These are phyloP conservation scores for Hymenoscyphus occultus DNA, from an alignment of 2,329 filamentous ascomycete species.

Conservation along the genomic window DNA sequence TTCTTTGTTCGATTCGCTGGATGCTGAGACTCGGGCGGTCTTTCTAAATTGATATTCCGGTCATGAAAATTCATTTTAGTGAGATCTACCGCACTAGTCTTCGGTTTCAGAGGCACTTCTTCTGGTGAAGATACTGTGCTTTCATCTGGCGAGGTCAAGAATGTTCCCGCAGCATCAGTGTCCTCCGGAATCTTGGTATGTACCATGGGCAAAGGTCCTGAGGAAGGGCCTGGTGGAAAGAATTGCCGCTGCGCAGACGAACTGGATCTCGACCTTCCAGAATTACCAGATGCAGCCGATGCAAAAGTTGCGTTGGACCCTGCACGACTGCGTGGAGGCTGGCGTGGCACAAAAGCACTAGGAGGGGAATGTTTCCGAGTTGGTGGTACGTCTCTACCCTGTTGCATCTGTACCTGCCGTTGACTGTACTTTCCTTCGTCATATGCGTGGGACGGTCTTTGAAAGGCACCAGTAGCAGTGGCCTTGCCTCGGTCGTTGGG, in stretches of 20 bases:
- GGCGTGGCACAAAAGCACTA: slow-evolving; percentile 27
- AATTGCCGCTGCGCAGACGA: slow-evolving; percentile 43
- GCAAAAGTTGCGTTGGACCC: slow-evolving; percentile 45
- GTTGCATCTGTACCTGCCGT: slow-evolving; percentile 76
- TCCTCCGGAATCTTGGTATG: slow-evolving; percentile 16
- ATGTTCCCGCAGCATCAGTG: slow-evolving; percentile 23
- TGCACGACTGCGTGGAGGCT: slow-evolving; percentile 39
- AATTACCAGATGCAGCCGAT: slow-evolving; percentile 34
- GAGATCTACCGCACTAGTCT: slow-evolving; percentile 24
- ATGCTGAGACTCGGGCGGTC: slow-evolving; percentile 33
- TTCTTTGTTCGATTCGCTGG: slow-evolving; percentile 27
- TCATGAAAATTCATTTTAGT: slow-evolving; percentile 29
- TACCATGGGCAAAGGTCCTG: neutral
- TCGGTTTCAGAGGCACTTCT: slow-evolving; percentile 14
- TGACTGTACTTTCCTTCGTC: slow-evolving; percentile 84
- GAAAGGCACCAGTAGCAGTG: slow-evolving; percentile 69
- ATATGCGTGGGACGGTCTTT: slow-evolving; percentile 71
- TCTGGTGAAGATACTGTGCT: slow-evolving; percentile 19
- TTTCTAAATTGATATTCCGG: slow-evolving; percentile 26
- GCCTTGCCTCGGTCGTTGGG: slow-evolving; percentile 78
- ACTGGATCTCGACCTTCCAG: slow-evolving; percentile 46
- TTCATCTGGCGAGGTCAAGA: slow-evolving; percentile 30
- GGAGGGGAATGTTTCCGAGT: slow-evolving; percentile 32
- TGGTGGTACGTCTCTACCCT: slow-evolving; percentile 63
- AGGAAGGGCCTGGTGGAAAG: slow-evolving; percentile 11